These are phyloP conservation scores for Chaetomium olivaceum DNA, from an alignment of 2,329 filamentous ascomycete species.

Conservation along the genomic window DNA sequence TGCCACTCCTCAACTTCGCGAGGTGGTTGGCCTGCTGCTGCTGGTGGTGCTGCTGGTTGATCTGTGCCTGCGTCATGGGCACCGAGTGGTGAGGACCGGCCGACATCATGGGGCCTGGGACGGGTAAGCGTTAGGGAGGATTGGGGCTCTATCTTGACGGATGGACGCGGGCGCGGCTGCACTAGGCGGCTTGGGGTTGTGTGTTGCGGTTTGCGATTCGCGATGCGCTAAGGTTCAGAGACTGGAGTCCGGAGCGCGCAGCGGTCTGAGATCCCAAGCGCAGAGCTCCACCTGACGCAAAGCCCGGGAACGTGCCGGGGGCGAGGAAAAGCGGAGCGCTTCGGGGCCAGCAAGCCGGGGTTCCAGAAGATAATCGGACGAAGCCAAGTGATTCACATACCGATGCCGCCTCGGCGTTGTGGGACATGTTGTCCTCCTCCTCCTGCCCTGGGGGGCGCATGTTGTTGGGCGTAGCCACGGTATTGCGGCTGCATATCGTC, in stretches of 20 bases:
- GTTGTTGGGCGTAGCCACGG: slow-evolving; percentile 31
- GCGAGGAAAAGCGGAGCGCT: slow-evolving; percentile 22
- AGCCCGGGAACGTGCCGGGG: slow-evolving; percentile 14
- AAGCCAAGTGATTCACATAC: slow-evolving; percentile 28
- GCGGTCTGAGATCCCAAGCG: not conserved
- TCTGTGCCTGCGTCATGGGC: slow-evolving; percentile 56
- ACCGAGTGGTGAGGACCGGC: slow-evolving; percentile 53
- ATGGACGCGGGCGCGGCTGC: not conserved
- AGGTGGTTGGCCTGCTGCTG: slow-evolving; percentile 57
- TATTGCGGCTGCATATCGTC: slow-evolving; percentile 33
- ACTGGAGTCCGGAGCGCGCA: slow-evolving; percentile 1
- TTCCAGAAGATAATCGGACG: slow-evolving; percentile 7
- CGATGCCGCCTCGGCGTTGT: slow-evolving; percentile 35
- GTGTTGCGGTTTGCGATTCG: slow-evolving; percentile 9
- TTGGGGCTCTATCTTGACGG: not conserved
- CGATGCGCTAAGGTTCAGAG: slow-evolving; percentile 5
- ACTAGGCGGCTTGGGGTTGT: not conserved
- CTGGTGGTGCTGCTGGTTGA: slow-evolving; percentile 50
- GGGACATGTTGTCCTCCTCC: slow-evolving; percentile 30
- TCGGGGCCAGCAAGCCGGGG: slow-evolving; percentile 11
- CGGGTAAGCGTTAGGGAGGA: slow-evolving; percentile 10
- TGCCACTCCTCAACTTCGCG: slow-evolving; percentile 78
- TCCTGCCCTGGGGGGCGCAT: slow-evolving; percentile 28
- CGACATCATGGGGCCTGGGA: slow-evolving; percentile 57
- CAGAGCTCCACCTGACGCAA: slow-evolving; percentile 17